phyloP scores from a whole-genome alignment of 2,329 filamentous ascomycete species.

The Cytospora piceae region DNA sequence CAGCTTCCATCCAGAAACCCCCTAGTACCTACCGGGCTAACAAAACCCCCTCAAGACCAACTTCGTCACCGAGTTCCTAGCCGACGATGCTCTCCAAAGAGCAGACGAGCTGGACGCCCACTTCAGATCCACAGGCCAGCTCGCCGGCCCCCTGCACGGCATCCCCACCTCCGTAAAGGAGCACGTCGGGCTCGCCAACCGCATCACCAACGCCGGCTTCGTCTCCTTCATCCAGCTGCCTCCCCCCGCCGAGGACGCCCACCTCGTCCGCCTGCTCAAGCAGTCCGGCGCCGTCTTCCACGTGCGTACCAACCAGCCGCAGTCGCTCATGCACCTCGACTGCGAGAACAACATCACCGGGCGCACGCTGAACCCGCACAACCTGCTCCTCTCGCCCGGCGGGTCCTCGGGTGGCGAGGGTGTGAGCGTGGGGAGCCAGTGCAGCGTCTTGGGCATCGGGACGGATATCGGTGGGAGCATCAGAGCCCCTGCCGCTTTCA shows the following conservation, averaged over 20 bases:
- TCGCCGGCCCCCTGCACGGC: slow-evolving; percentile 54
- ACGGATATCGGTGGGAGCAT: slow-evolving; percentile 28
- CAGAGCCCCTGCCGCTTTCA: slow-evolving; percentile 28
- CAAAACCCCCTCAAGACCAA: slow-evolving; percentile 22
- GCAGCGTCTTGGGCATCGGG: slow-evolving; percentile 41
- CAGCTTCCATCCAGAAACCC: background rate
- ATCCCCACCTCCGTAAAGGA: slow-evolving; percentile 36
- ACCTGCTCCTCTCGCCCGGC: slow-evolving; percentile 44
- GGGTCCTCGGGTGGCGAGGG: slow-evolving; percentile 50
- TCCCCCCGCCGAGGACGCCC: slow-evolving; percentile 37
- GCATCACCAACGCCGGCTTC: slow-evolving; percentile 38
- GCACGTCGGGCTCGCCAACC: slow-evolving; percentile 32
- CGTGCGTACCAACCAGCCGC: slow-evolving; percentile 48
- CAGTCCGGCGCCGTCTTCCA: slow-evolving; percentile 47
- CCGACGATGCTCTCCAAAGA: slow-evolving; percentile 44
- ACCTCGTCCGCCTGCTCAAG: slow-evolving; percentile 38
- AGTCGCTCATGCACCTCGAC: slow-evolving; percentile 43
- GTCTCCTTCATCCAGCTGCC: slow-evolving; percentile 38
- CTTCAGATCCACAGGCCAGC: slow-evolving; percentile 40
- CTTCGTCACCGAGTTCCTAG: slow-evolving; percentile 40
- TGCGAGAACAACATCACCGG: slow-evolving; percentile 46
- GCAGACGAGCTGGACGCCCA: slow-evolving; percentile 48
- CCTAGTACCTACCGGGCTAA: background rate
- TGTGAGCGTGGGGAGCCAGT: slow-evolving; percentile 44
- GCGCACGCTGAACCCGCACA: slow-evolving; percentile 45